Evolutionary conservation across 495 filamentous ascomycete species (phyloP).

Genomic region (Penicillium flavigenum): DNA sequence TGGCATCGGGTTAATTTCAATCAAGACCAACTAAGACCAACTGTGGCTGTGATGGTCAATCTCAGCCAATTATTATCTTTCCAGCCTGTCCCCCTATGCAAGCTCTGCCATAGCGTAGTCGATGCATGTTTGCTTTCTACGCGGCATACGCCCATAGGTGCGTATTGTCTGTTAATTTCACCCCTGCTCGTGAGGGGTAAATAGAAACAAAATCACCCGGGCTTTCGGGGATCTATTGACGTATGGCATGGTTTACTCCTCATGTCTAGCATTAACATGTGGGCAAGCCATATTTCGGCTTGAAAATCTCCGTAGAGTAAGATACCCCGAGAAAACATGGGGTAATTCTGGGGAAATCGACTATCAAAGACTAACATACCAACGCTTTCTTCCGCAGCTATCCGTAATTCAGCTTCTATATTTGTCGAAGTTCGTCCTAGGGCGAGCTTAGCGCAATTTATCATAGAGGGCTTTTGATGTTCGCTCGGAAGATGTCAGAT

Average conservation of each 20-base stretch:
- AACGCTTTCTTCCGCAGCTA: background rate
- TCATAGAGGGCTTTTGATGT: background rate
- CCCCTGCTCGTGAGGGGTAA: background rate
- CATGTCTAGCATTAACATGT: background rate
- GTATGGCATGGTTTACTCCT: background rate
- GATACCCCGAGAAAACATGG: background rate
- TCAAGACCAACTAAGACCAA: background rate
- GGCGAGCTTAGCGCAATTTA: background rate
- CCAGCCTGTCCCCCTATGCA: background rate
- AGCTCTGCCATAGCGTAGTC: background rate
- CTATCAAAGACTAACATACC: background rate
- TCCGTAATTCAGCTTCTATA: background rate
- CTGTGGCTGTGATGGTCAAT: background rate
- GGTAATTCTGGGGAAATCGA: background rate
- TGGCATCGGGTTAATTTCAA: background rate
- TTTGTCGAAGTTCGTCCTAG: background rate
- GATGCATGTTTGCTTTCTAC: background rate
- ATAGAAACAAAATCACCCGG: background rate
- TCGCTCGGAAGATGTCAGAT: background rate
- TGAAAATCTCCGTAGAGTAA: background rate
- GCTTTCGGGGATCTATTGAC: background rate
- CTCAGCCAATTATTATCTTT: background rate
- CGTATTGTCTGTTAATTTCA: background rate
- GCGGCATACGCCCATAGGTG: background rate
- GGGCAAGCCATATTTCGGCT: background rate